Evolutionary conservation across 768 basidiomycete genomes (phyloP).

Genomic region (Auricularia cornea): DNA sequence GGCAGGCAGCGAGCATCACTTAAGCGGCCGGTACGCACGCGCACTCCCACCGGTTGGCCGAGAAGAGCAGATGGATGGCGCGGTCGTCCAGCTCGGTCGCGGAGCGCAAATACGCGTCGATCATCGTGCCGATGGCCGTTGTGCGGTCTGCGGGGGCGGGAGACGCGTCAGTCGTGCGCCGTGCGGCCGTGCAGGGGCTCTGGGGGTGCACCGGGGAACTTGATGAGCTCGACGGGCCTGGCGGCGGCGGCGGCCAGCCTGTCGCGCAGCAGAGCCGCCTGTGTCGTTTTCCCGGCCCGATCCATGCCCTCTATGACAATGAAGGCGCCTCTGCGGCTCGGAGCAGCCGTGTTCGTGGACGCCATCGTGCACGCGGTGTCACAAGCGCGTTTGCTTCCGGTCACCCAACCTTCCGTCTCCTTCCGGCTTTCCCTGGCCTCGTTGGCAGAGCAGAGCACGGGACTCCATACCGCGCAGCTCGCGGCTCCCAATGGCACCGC

Average conservation of each 20-base stretch:
- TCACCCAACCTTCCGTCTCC: too few species aligned
- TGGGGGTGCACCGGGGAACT: slow-evolving; percentile 74
- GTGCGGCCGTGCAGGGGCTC: not conserved
- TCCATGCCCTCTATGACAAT: slow-evolving; percentile 96
- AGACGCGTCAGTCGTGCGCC: not conserved
- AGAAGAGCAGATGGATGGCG: slow-evolving; percentile 88
- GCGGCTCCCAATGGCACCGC: too few species aligned
- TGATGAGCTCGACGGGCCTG: slow-evolving; percentile 49
- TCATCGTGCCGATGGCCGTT: slow-evolving; percentile 85
- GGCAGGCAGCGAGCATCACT: not conserved
- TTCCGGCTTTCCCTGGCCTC: too few species aligned
- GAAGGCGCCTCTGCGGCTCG: slow-evolving; percentile 54
- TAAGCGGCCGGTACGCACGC: slow-evolving; percentile 42
- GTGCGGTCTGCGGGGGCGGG: slow-evolving; percentile 58
- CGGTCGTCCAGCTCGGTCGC: slow-evolving; percentile 83
- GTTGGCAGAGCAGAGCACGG: too few species aligned
- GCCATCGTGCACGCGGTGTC: not conserved
- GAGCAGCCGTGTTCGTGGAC: not conserved
- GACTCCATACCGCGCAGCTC: too few species aligned
- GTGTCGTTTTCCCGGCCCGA: slow-evolving; percentile 89
- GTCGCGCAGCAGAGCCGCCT: slow-evolving; percentile 53
- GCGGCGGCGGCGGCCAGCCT: slow-evolving; percentile 38
- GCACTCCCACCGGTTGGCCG: slow-evolving; percentile 95
- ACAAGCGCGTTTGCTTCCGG: too few species aligned
- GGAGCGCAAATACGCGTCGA: slow-evolving; percentile 83